A percentile compares a stretch with the other conserved stretches of the same genome.
These are phyloP conservation scores for Fistulinella cinereoalba DNA, from an alignment of 1,284 basidiomycete species.

Conservation along the genomic window DNA sequence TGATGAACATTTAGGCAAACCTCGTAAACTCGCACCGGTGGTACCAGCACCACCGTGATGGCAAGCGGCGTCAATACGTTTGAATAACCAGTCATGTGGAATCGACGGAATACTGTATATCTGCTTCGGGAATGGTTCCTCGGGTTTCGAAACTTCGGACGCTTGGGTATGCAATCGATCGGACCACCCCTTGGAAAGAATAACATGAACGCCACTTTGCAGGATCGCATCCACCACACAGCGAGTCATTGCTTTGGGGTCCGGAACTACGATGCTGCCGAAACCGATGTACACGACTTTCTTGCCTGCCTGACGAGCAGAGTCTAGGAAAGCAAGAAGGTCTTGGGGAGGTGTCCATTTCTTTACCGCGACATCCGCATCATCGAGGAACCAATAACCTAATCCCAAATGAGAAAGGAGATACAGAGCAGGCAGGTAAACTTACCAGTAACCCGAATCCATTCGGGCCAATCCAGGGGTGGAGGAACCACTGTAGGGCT, in stretches of 20 bases:
- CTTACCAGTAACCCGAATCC: slow-evolving; percentile 90
- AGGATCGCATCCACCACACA: slow-evolving; percentile 87
- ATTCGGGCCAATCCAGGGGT: slow-evolving; percentile 96
- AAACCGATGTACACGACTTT: slow-evolving; percentile 98
- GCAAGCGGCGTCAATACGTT: slow-evolving; percentile 89
- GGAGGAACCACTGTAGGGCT: slow-evolving; percentile 86
- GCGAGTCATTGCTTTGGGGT: slow-evolving; percentile 88
- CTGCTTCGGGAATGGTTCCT: slow-evolving; percentile 69
- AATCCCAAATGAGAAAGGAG: slow-evolving; percentile 10
- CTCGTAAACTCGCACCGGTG: slow-evolving; percentile 88
- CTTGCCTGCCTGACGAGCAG: slow-evolving; percentile 69
- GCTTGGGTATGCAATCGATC: slow-evolving; percentile 79
- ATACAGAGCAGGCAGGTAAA: neutral
- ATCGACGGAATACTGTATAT: slow-evolving; percentile 86
- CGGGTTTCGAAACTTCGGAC: slow-evolving; percentile 54
- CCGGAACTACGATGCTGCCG: slow-evolving; percentile 96
- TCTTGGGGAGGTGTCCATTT: slow-evolving; percentile 86
- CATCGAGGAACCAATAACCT: slow-evolving; percentile 96
- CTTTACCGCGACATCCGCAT: slow-evolving; percentile 81
- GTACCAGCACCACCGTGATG: slow-evolving; percentile 98
- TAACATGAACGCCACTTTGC: slow-evolving; percentile 82
- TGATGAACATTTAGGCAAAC: slow-evolving; percentile 39
- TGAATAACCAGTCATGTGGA: slow-evolving; percentile 97
- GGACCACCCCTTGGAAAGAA: slow-evolving; percentile 97
- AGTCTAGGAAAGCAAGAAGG: slow-evolving; percentile 79